Conservation (phyloP, 495 filamentous ascomycete genomes). For the Talaromyces stipitatus region DNA sequence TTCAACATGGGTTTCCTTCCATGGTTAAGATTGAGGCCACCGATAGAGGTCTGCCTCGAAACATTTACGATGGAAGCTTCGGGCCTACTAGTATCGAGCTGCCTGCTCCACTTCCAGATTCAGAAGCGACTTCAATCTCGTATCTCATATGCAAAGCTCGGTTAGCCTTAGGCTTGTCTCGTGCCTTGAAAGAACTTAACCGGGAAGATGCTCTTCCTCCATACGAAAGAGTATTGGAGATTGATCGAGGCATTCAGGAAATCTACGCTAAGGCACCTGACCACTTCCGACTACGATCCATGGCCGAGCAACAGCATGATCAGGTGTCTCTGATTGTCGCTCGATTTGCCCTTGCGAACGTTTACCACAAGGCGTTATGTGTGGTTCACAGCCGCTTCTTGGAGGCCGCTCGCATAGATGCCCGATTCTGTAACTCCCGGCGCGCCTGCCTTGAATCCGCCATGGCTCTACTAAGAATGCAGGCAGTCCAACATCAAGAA, state of each 20-base stretch:
- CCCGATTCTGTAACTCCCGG: conserved; percentile 23
- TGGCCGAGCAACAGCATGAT: conserved; percentile 46
- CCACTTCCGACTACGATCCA: conserved; percentile 39
- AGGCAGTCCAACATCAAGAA: conserved; percentile 25
- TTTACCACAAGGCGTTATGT: conserved; percentile 28
- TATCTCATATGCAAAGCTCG: conserved; percentile 40
- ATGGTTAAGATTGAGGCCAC: conserved; percentile 44
- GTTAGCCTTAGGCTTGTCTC: not conserved
- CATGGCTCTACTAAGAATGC: conserved; percentile 26
- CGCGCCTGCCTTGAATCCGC: conserved; percentile 34
- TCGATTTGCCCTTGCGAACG: conserved; percentile 10
- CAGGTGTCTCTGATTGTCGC: conserved; percentile 8
- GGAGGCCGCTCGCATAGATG: conserved; percentile 17
- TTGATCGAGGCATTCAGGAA: conserved; percentile 25
- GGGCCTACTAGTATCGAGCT: conserved; percentile 23
- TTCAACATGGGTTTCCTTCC: conserved; percentile 47
- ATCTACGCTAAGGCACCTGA: conserved; percentile 10
- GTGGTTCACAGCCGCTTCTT: conserved; percentile 34
- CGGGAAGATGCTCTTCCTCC: not conserved
- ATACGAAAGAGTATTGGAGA: conserved; percentile 7
- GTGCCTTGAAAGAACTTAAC: not conserved
- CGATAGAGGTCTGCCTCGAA: conserved; percentile 29
- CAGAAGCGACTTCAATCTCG: conserved; percentile 39
- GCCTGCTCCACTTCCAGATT: conserved; percentile 29
- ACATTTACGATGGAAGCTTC: conserved; percentile 35